Evolutionary conservation across 2,329 filamentous ascomycete genomes (phyloP), one percentile per base, ranked within the genome.

Genomic region (Pseudovirgaria hyperparasitica): DNA sequence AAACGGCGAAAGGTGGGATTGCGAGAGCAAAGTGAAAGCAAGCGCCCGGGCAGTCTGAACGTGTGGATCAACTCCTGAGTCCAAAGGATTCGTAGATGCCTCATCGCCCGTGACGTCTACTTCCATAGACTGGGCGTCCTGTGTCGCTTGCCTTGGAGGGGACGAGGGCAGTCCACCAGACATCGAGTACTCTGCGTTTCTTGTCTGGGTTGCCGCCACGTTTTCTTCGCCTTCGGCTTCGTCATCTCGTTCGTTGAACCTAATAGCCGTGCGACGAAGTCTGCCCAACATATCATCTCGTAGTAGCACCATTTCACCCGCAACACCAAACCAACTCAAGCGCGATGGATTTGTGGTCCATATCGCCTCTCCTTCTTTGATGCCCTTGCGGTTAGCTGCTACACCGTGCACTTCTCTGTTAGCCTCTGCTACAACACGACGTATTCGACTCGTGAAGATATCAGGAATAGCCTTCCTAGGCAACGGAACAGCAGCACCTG

Each of bases 291-390:
- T 70, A 47, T 96, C 82, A 50, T 98, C 90, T 19, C 90, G 63
- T 46, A 93, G 81, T 2, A 98, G 54, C 1, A 87, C 75, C 31
- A 98, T 68, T 46, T 98, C 90, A 45, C 92, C 82, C 18, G 74
- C 72, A 0, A 86, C 80, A 0, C 87, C 87, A 46, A 96, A 98
- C 34, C 93, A 65, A 16, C 72, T 78, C 15, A 98, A 47, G 10
- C 86, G 71, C 16, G 78, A 70, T 0, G 90, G 90, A 45, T 96
- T 98, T 9, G 72, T 82, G 0, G 87, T 79, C 84, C 85, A 96
- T 2, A 93, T 62, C 1, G 77, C 79, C 42, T 85, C 77, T 12
- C 82, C 82, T 17, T 71, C 62, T 12, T 33, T 62, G 53, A 23
- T 29, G 57, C 62, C 31, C 54, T 61, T 26, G 53, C 57, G 26